Evolutionary conservation across 305 asterid species (phyloP).

Genomic region (Plantago lanceolata): DNA sequence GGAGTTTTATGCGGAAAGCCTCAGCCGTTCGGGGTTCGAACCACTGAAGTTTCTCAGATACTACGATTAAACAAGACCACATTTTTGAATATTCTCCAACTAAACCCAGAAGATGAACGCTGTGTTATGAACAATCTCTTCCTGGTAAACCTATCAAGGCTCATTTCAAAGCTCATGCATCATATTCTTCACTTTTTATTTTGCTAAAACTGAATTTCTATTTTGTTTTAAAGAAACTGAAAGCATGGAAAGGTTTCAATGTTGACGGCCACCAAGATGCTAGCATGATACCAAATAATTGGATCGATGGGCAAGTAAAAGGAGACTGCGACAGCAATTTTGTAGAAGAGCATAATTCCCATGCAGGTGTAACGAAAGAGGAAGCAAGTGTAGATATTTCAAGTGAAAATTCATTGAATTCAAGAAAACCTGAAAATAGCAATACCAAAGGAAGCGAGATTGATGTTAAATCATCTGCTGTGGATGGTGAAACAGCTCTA

Average conservation of each 20-base stretch:
- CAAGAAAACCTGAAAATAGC: conserved; percentile 24
- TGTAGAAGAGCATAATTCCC: not conserved
- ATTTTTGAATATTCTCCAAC: conserved; percentile 45
- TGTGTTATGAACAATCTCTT: conserved; percentile 58
- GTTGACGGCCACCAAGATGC: conserved; percentile 43
- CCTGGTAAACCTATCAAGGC: conserved; percentile 40
- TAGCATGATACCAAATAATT: conserved; percentile 29
- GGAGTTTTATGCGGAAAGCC: conserved; percentile 62
- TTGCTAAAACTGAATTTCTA: not conserved
- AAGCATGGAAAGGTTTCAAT: conserved; percentile 39
- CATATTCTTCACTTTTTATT: not conserved
- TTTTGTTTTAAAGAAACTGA: conserved; percentile 42
- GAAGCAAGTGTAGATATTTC: conserved; percentile 26
- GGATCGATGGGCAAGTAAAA: conserved; percentile 24
- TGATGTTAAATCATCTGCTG: conserved; percentile 31
- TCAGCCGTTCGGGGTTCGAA: conserved; percentile 61
- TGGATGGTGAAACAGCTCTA: conserved; percentile 43
- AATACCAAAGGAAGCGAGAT: conserved; percentile 25
- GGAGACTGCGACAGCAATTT: conserved; percentile 9
- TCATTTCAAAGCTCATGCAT: not conserved
- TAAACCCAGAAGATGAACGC: conserved; percentile 53
- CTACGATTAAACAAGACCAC: conserved; percentile 49
- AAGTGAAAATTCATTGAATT: conserved; percentile 22
- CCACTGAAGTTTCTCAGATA: conserved; percentile 69
- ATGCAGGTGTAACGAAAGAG: conserved; percentile 1